A percentile compares a stretch with the other conserved stretches of the same genome.
Evolutionary conservation across 2,329 filamentous ascomycete species (phyloP).

Genomic region (Aspergillus thermomutatus): DNA sequence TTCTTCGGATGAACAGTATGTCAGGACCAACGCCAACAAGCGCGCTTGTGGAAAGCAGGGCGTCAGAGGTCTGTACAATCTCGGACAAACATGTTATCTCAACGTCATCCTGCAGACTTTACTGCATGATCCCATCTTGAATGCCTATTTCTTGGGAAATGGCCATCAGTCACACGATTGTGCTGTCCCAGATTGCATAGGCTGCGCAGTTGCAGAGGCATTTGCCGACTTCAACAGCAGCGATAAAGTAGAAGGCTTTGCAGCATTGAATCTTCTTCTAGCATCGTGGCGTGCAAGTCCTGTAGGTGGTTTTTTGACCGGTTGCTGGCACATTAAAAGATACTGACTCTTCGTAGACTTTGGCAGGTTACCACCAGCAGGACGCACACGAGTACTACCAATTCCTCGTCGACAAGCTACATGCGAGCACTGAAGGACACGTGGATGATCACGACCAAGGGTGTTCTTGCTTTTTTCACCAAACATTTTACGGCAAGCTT

Average conservation of each 20-base stretch:
- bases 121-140: conserved; percentile 86
- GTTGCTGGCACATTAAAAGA: neutral
- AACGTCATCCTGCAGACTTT: conserved; percentile 92
- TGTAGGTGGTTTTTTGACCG: conserved; percentile 48
- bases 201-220: conserved; percentile 60
- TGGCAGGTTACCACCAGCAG: conserved; percentile 90
- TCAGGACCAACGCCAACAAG: conserved; percentile 72
- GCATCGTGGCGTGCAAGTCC: conserved; percentile 83
- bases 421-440: conserved; percentile 71
- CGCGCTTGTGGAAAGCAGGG: conserved; percentile 84
- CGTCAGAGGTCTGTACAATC: conserved; percentile 89
- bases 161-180: conserved; percentile 81
- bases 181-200: conserved; percentile 53
- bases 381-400: conserved; percentile 98
- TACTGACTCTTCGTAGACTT: conserved; percentile 46
- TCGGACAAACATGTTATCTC: conserved; percentile 98
- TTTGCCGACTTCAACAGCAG: conserved; percentile 62
- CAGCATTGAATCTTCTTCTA: conserved; percentile 81
- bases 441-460: conserved; percentile 52
- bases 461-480: conserved; percentile 90
- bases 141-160: conserved; percentile 88
- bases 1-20: conserved; percentile 69
- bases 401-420: conserved; percentile 87
- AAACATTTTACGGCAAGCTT: conserved; percentile 89
- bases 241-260: conserved; percentile 76